phyloP scores from a whole-genome alignment of 2,329 filamentous ascomycete species.

The Acephala macrosclerotiorum region DNA sequence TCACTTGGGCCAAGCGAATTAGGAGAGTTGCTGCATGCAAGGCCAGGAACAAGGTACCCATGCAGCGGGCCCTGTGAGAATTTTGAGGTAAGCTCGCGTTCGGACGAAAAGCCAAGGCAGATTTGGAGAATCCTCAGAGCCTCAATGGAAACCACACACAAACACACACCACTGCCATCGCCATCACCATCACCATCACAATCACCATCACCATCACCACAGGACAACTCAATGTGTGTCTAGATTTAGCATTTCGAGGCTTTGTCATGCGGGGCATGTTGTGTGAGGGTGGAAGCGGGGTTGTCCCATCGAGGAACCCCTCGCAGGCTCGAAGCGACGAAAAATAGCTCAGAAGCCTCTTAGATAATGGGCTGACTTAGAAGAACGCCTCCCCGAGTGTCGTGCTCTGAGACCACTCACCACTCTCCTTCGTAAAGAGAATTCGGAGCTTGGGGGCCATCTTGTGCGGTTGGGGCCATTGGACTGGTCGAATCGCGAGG shows the following conservation, averaged over 20 bases:
- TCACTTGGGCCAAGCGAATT: slow-evolving; percentile 14
- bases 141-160: slow-evolving; percentile 2
- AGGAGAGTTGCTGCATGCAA: background rate
- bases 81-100: slow-evolving; percentile 9
- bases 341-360: slow-evolving; percentile 4
- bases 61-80: background rate
- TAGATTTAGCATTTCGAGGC: background rate
- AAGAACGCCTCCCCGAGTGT: background rate
- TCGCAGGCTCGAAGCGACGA: background rate
- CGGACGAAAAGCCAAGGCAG: slow-evolving; percentile 8
- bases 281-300: background rate
- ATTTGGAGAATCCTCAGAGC: slow-evolving; percentile 1
- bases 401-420: background rate
- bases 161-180: too few species aligned
- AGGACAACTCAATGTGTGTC: background rate
- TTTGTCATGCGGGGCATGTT: background rate
- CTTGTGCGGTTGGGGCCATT: slow-evolving; percentile 2
- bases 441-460: slow-evolving; percentile 3
- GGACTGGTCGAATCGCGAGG: background rate
- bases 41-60: slow-evolving; percentile 9
- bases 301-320: background rate
- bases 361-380: background rate
- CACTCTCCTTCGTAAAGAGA: background rate
- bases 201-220: background rate
- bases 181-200: background rate